These are phyloP conservation scores for Krasilnikovozyma curviuscula DNA, from an alignment of 768 basidiomycete species.

Conservation along the genomic window DNA sequence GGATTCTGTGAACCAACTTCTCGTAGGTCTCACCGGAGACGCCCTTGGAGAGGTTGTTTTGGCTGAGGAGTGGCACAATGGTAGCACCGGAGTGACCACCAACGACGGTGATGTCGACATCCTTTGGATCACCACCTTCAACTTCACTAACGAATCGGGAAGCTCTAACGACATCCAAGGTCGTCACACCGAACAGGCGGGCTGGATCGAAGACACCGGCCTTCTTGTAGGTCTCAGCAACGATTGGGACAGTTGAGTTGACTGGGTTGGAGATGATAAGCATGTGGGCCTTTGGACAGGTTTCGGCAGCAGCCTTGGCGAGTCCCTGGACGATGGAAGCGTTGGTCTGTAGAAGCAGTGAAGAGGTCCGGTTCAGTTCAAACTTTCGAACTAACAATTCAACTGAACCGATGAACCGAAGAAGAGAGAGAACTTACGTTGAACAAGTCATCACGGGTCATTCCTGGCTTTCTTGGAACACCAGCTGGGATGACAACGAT, in stretches of 20 bases:
- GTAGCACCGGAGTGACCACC: conserved; percentile 90
- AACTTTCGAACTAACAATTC: too few species aligned
- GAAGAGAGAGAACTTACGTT: conserved; percentile 38
- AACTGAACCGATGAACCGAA: not conserved
- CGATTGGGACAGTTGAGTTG: conserved; percentile 96
- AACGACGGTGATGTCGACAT: conserved; percentile 59
- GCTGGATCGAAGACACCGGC: conserved; percentile 64
- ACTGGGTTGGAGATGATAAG: conserved; percentile 98
- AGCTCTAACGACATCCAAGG: conserved; percentile 92
- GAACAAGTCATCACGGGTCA: conserved; percentile 70
- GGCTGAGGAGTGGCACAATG: conserved; percentile 82
- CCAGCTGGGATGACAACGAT: conserved; percentile 91
- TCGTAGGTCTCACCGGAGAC: conserved; percentile 17
- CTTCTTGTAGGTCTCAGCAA: conserved; percentile 86
- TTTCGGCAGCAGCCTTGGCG: conserved; percentile 67
- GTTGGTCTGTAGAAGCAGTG: conserved; percentile 54
- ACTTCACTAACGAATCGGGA: conserved; percentile 83
- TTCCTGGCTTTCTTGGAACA: conserved; percentile 60
- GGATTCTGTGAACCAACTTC: conserved; percentile 53
- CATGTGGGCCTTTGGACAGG: conserved; percentile 72
- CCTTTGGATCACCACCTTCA: conserved; percentile 32
- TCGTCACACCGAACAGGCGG: conserved; percentile 94
- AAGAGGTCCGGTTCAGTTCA: conserved; percentile 5
- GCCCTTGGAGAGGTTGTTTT: conserved; percentile 46
- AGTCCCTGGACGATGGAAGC: conserved; percentile 89